These are phyloP conservation scores for Populus tremula DNA, from an alignment of 345 rosid species.

Conservation along the genomic window DNA sequence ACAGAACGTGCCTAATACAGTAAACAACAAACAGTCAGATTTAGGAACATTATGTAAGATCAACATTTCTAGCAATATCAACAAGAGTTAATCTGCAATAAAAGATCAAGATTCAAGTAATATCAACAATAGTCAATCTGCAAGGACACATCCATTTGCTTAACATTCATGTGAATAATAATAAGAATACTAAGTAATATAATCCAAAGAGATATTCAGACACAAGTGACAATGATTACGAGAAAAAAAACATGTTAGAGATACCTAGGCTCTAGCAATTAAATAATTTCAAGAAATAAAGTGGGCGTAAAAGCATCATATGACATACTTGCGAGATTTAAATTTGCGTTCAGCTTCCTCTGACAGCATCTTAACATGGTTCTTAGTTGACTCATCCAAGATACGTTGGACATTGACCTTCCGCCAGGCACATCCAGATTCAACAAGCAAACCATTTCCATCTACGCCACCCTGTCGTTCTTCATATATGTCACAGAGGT, in stretches of 20 bases:
- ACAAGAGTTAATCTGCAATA: background rate
- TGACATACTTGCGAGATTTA: slow-evolving; percentile 76
- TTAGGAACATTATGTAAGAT: background rate
- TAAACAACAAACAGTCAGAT: background rate
- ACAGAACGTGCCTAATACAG: background rate
- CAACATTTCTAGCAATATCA: background rate
- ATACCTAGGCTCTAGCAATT: background rate
- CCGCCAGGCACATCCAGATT: slow-evolving; percentile 95
- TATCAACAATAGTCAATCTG: background rate
- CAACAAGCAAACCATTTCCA: slow-evolving; percentile 81
- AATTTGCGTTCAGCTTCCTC: slow-evolving; percentile 89
- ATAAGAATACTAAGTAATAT: background rate
- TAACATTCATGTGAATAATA: background rate
- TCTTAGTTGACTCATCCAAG: slow-evolving; percentile 84
- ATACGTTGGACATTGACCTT: slow-evolving; percentile 83
- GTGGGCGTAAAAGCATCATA: background rate
- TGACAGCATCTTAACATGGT: slow-evolving; percentile 88
- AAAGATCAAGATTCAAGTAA: background rate
- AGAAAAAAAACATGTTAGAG: background rate
- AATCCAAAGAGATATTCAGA: background rate
- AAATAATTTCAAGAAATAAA: background rate
- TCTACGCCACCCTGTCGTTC: slow-evolving; percentile 71
- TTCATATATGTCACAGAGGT: slow-evolving; percentile 88
- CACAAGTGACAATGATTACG: background rate
- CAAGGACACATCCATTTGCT: background rate